Evolutionary conservation across 2,329 filamentous ascomycete genomes (phyloP), one percentile per base, ranked within the genome.

Genomic region (Sordariomycetes sp.): DNA sequence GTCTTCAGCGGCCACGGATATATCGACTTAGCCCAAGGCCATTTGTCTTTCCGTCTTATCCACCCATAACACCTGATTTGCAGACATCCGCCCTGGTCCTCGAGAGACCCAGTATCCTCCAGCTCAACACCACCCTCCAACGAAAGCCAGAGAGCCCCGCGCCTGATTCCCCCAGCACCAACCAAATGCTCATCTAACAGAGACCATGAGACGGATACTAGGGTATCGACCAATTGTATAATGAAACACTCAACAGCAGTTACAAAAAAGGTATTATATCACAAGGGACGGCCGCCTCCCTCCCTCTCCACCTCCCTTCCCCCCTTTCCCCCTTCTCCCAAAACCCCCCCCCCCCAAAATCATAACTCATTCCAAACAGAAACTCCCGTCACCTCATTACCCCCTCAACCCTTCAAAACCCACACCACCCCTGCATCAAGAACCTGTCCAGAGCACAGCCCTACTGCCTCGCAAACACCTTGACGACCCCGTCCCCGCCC

Each of bases 401-500:
- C 42, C 42, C 4, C 10, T 2, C n/a, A 22, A 15, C n/a, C 42
- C 42, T 36, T 39, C 36, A 12, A 8, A 10, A 8, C 15, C 7
- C 45, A 24, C 45, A 20, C 45, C 45, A 12, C n/a, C n/a, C 45
- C 10, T 22, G 4, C 20, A 8, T 24, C n/a, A 13, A 39, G 10
- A 39, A 7, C 36, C 36, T 5, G 10, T 48, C 42, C 42, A n/a
- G 12, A 12, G 12, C 7, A 15, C 15, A 7, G 15, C 39, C 25
- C 50, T 56, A 56, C 62, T 68, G 84, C 59, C 81, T 75, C 58
- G 82, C 78, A 74, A 85, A 97, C 58, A 97, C 91, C 76, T 97
- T 97, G 61, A 96, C 92, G 39, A 96, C 86, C 7, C 94, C 94
- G 69, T 99, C 94, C 13, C 94, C 94, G 48, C 94, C 94, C 42